These are phyloP conservation scores for Rhodotorula glutinis DNA, from an alignment of 1,284 basidiomycete genomes.

Conservation along the genomic window DNA sequence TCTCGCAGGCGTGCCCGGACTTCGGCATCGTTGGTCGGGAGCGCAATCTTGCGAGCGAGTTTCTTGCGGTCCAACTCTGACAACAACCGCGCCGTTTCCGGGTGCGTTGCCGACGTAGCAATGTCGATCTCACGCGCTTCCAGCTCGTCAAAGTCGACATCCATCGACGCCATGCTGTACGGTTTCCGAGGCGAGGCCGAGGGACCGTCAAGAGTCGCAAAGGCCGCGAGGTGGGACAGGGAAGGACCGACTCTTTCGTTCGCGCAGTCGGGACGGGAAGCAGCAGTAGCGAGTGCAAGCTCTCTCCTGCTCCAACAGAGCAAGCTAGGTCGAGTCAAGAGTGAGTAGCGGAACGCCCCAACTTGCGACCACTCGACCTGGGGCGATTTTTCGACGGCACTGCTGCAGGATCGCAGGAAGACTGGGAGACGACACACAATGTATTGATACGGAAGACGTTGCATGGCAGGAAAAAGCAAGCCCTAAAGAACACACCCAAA, in stretches of 20 bases:
- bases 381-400: no score
- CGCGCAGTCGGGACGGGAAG: no score
- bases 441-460: no score
- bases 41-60: slow-evolving; percentile 85
- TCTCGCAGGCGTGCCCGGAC: slow-evolving; percentile 85
- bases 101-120: slow-evolving; percentile 24
- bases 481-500: neutral
- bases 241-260: no score
- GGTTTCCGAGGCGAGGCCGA: neutral
- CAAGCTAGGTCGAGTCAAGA: neutral
- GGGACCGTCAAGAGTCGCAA: no score
- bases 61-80: slow-evolving; percentile 88
- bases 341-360: no score
- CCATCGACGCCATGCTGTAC: slow-evolving; percentile 16
- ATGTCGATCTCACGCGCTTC: slow-evolving; percentile 22
- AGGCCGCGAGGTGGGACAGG: no score
- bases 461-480: no score
- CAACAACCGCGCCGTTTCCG: slow-evolving; percentile 32
- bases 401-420: no score
- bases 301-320: neutral
- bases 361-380: no score
- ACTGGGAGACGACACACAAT: neutral
- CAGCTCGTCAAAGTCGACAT: slow-evolving; percentile 38
- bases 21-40: slow-evolving; percentile 92
- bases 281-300: neutral